phyloP scores from a whole-genome alignment of 441 rosid species.

The Bruguiera hainesii region DNA sequence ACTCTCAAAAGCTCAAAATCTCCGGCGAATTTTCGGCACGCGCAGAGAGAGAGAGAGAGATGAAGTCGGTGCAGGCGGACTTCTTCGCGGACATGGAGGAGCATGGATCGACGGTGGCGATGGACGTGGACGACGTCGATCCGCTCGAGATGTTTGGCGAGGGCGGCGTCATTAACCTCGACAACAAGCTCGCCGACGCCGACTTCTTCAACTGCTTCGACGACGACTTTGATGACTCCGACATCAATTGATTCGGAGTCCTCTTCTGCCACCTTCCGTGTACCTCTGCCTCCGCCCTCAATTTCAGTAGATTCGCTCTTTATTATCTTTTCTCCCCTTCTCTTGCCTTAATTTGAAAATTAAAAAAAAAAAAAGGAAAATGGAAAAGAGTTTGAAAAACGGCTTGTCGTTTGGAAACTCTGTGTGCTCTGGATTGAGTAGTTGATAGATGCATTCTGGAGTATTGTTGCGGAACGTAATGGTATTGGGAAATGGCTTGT shows the following conservation, averaged over 20 bases:
- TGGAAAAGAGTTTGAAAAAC: too few relatives aligned
- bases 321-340: neutral
- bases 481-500: too few relatives aligned
- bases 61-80: constrained; percentile 59
- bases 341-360: too few relatives aligned
- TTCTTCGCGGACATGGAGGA: constrained; percentile 48
- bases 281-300: neutral
- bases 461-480: too few relatives aligned
- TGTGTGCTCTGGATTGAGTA: too few relatives aligned
- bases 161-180: constrained; percentile 39
- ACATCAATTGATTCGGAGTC: constrained; percentile 53
- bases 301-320: neutral
- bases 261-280: neutral
- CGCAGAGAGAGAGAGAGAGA: constrained; percentile 1
- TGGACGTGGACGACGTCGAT: constrained; percentile 91
- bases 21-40: neutral
- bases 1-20: neutral
- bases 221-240: constrained; percentile 85
- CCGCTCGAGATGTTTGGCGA: constrained; percentile 56
- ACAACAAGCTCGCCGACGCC: constrained; percentile 45
- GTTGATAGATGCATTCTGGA: too few relatives aligned
- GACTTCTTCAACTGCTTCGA: constrained; percentile 72
- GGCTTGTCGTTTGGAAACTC: too few relatives aligned
- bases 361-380: too few relatives aligned
- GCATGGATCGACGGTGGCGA: constrained; percentile 59